Percentiles rank a stretch among this genome's conserved stretches.
phyloP scores from a whole-genome alignment of 176 grass and related monocot species.

The Avena eriantha region DNA sequence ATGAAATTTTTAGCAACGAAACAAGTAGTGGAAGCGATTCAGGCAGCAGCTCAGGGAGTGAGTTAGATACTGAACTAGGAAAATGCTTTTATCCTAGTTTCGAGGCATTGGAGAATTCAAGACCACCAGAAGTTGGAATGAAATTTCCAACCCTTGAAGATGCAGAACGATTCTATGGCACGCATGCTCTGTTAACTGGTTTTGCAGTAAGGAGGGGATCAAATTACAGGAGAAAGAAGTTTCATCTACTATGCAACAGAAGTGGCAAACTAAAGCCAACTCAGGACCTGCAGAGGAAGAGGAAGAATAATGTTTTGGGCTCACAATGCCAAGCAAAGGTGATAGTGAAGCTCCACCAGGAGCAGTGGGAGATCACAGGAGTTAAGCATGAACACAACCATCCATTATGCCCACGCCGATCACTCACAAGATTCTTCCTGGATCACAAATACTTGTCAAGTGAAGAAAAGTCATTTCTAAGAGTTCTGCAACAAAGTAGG shows the following conservation, averaged over 20 bases:
- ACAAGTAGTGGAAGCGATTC: constrained; percentile 33
- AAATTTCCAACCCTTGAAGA: constrained; percentile 36
- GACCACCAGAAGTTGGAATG: constrained; percentile 37
- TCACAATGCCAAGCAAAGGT: constrained; percentile 37
- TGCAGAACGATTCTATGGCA: constrained; percentile 33
- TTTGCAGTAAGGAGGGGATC: constrained; percentile 29
- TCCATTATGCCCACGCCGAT: constrained; percentile 19
- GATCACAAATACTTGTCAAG: constrained; percentile 35
- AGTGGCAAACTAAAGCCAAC: constrained; percentile 32
- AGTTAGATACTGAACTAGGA: constrained; percentile 28
- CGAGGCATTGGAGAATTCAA: constrained; percentile 37
- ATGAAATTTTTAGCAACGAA: constrained; percentile 26
- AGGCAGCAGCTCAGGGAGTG: constrained; percentile 31
- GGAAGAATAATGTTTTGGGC: constrained; percentile 27
- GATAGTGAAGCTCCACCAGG: constrained; percentile 34
- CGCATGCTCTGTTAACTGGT: constrained; percentile 32
- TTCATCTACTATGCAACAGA: constrained; percentile 31
- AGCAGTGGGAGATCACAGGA: constrained; percentile 31
- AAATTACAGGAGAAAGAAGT: constrained; percentile 41
- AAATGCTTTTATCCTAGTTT: constrained; percentile 38
- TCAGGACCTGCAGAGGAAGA: constrained; percentile 21
- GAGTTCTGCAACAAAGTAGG: constrained; percentile 40
- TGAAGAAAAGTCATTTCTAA: constrained; percentile 39
- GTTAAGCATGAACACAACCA: constrained; percentile 41
- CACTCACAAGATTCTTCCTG: constrained; percentile 31